These are phyloP conservation scores for Thamnidium elegans DNA, from an alignment of 192 early-diverging fungal genomes.

Conservation along the genomic window DNA sequence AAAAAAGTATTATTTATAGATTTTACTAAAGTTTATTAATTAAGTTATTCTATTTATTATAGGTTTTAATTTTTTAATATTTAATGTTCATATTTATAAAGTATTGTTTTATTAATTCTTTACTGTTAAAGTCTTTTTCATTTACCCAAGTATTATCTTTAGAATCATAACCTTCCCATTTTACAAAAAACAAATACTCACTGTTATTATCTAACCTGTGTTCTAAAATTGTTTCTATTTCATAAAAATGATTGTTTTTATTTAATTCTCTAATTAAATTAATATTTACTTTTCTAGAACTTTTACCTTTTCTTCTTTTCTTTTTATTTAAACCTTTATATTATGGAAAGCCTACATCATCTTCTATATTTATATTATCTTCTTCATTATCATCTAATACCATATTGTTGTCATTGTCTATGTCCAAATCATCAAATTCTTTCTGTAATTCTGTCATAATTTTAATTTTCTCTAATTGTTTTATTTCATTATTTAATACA, in stretches of 20 bases:
- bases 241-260: neutral
- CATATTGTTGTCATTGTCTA: neutral
- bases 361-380: neutral
- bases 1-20: too few relatives aligned
- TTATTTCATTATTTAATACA: neutral
- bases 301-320: neutral
- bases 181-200: too few relatives aligned
- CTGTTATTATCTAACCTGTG: neutral
- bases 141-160: too few relatives aligned
- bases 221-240: constrained; percentile 6
- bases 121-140: too few relatives aligned
- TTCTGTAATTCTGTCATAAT: neutral
- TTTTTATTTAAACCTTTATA: neutral
- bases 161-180: too few relatives aligned
- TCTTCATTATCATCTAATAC: neutral
- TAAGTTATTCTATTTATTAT: too few relatives aligned
- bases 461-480: neutral
- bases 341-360: neutral
- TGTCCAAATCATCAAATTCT: neutral
- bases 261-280: too few relatives aligned
- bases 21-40: too few relatives aligned
- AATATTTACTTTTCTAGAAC: neutral
- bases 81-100: too few relatives aligned
- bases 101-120: too few relatives aligned
- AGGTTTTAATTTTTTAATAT: too few relatives aligned